phyloP scores from a whole-genome alignment of 176 grass and related monocot genomes.

The Lolium rigidum region DNA sequence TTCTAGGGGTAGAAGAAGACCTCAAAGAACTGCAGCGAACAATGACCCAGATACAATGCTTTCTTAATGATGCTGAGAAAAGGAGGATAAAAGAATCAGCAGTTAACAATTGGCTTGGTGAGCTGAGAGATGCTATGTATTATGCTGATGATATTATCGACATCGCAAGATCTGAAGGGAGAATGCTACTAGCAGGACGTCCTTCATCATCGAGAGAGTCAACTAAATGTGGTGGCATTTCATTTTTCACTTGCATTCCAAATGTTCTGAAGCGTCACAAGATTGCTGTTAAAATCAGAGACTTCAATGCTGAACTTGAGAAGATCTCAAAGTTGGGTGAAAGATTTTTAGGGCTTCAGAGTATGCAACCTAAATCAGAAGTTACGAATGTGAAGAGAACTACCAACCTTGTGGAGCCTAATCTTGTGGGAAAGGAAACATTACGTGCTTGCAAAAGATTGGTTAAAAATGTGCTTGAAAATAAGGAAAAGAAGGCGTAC shows the following conservation, averaged over 20 bases:
- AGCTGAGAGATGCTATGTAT: conserved; percentile 51
- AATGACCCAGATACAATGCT: conserved; percentile 18
- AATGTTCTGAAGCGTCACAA: not conserved
- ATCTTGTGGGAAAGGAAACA: conserved; percentile 45
- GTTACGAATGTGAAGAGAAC: not conserved
- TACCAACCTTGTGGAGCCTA: not conserved
- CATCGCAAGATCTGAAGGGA: conserved; percentile 29
- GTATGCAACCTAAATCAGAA: too few species aligned
- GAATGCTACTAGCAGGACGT: not conserved
- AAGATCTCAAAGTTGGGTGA: not conserved
- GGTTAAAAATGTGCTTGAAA: not conserved
- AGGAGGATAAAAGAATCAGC: conserved; percentile 25
- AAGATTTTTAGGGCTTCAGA: not conserved
- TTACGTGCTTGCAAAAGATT: not conserved
- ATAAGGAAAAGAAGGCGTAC: conserved; percentile 22
- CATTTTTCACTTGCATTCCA: not conserved
- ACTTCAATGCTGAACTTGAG: not conserved
- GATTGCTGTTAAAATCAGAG: not conserved
- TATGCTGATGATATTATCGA: conserved; percentile 56
- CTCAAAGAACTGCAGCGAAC: conserved; percentile 4
- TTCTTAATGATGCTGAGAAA: conserved; percentile 30
- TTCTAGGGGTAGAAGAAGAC: conserved; percentile 39
- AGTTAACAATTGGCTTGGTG: conserved; percentile 39
- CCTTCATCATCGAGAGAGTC: conserved; percentile 9
- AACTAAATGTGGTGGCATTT: not conserved